Evolutionary conservation across 805 yeast genomes (phyloP).

Genomic region (Monosporozyma aerobia): DNA sequence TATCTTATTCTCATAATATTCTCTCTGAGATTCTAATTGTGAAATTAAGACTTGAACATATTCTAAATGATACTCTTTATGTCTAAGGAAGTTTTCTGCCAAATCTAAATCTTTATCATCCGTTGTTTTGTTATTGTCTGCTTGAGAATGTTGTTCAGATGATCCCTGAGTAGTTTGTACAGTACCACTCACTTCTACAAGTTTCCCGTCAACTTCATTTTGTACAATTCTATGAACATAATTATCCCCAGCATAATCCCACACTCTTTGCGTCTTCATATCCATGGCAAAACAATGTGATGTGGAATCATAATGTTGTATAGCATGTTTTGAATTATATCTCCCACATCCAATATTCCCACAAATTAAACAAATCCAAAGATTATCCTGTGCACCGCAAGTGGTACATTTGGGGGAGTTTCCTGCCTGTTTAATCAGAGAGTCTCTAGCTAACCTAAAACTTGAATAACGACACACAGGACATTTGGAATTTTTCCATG

Average conservation of each 20-base stretch:
- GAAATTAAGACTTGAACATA: constrained; percentile 70
- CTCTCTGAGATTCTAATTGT: constrained; percentile 79
- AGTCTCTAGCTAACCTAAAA: constrained; percentile 22
- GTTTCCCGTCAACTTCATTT: constrained; percentile 80
- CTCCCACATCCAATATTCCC: constrained; percentile 91
- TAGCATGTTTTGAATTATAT: constrained; percentile 77
- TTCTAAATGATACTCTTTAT: constrained; percentile 61
- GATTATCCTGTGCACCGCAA: constrained; percentile 51
- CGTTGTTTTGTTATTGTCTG: neutral
- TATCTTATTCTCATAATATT: constrained; percentile 57
- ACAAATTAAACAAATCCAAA: constrained; percentile 87
- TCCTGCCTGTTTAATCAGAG: constrained; percentile 24
- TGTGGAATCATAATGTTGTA: constrained; percentile 66
- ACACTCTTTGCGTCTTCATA: constrained; percentile 69
- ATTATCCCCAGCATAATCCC: constrained; percentile 91
- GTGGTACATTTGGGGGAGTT: constrained; percentile 35
- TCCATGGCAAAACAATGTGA: constrained; percentile 92
- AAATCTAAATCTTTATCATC: constrained; percentile 11
- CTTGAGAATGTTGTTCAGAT: constrained; percentile 1
- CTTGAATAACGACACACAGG: constrained; percentile 83
- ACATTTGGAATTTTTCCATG: constrained; percentile 85
- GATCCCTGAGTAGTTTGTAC: neutral
- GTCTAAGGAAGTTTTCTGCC: constrained; percentile 25
- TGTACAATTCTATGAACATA: constrained; percentile 82
- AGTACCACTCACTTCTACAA: constrained; percentile 57